Base-by-base conservation (phyloP, 495 filamentous ascomycete genomes). In the Bacidia rubella region DNA sequence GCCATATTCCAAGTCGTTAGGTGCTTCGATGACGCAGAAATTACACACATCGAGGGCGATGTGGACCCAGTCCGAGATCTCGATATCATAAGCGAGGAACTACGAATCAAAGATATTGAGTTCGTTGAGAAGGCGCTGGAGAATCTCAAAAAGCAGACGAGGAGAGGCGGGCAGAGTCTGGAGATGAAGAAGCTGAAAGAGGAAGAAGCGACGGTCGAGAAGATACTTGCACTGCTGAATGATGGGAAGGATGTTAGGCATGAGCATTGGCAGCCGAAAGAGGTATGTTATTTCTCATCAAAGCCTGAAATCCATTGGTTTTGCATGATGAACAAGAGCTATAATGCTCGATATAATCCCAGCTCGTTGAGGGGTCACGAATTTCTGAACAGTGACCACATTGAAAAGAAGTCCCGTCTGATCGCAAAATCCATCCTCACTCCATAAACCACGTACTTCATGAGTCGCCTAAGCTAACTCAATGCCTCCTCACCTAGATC, bases 1-100 rank as follows among this genome's bases (percentile, higher is more conserved):
- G 93, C 93, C 66, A 95, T 99, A 71, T 99, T 96, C 78, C 90
- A 97, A 73, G 93, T 99, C 40, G 93, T 99, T 35, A 82, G 93
- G 59, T 95, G 86, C 72, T 99, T 99, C 70, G 93, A 99, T 65
- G 93, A 99, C 74, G 92, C 90, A 39, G 93, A 99, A 69, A 97
- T 99, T 66, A 97, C 95, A 65, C 93, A 99, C 75, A 86, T 99
- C 61, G 93, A 99, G 75, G 93, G 93, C 61, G 93, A 97, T 65
- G 93, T 97, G 56, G 83, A 99, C 67, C 93, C 93, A 27, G 75
- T 84, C 51, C 83, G 93, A 62, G 93, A 99, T 74, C 68, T 99
- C 59, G 82, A 81, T 57, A 99, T 99, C 69, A 97, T 99, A 74
- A 87, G 79, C 69, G 89, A 97, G 62, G 93, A 99, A 72, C 72